Conservation (phyloP, 495 filamentous ascomycete species). For the Neurospora intermedia region DNA sequence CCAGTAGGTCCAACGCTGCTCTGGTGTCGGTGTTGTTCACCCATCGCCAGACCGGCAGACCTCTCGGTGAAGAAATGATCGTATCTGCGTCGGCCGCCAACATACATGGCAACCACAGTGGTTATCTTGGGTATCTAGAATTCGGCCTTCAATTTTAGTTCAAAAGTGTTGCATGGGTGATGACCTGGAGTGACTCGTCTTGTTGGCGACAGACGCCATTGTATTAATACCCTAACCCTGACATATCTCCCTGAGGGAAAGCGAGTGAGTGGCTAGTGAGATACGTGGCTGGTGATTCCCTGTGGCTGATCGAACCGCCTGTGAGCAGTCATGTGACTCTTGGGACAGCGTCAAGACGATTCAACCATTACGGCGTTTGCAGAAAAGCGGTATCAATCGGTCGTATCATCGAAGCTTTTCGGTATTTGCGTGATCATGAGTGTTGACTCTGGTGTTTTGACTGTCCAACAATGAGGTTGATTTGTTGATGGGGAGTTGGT, state of each 20-base stretch:
- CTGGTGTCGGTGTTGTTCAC: background rate
- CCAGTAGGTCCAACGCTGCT: background rate
- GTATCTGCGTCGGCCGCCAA: background rate
- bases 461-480: background rate
- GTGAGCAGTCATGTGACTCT: background rate
- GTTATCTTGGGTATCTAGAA: no score
- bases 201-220: background rate
- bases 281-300: background rate
- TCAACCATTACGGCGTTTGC: background rate
- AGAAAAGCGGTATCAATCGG: background rate
- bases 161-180: background rate
- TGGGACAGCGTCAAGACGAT: background rate
- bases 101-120: background rate
- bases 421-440: background rate
- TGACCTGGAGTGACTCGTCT: background rate
- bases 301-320: background rate
- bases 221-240: background rate
- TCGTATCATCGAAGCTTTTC: background rate
- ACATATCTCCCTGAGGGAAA: background rate
- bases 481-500: background rate
- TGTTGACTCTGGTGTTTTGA: background rate
- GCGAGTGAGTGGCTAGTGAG: background rate
- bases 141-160: background rate
- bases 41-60: background rate
- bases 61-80: background rate